Conservation (phyloP, 202 grass and related monocot species). For the Zizania palustris region DNA sequence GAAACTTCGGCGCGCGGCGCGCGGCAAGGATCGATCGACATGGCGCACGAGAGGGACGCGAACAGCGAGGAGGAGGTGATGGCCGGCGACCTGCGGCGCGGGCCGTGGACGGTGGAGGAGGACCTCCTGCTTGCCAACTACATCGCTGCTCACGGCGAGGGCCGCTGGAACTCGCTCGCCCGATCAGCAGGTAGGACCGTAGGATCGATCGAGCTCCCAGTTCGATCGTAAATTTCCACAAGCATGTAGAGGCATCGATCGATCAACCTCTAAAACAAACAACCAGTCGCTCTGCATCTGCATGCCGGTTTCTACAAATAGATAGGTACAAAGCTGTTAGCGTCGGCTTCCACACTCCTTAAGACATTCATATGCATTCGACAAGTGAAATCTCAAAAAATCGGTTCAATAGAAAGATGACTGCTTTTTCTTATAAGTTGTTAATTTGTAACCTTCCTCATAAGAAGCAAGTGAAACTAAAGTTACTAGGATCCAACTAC, state of each 20-base stretch:
- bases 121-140: constrained; percentile 86
- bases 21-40: constrained; percentile 35
- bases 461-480: too few relatives aligned
- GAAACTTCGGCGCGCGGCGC: too few relatives aligned
- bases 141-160: constrained; percentile 80
- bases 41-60: constrained; percentile 58
- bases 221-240: not conserved
- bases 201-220: not conserved
- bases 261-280: not conserved
- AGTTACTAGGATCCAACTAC: too few relatives aligned
- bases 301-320: constrained; percentile 43
- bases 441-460: too few relatives aligned
- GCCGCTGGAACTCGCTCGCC: constrained; percentile 88
- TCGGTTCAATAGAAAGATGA: too few relatives aligned
- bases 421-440: too few relatives aligned
- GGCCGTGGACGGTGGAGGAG: constrained; percentile 93
- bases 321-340: too few relatives aligned
- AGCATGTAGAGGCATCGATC: not conserved
- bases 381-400: too few relatives aligned
- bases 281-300: constrained; percentile 45
- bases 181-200: constrained; percentile 83
- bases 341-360: too few relatives aligned
- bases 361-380: too few relatives aligned
- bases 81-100: constrained; percentile 75
- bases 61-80: constrained; percentile 67